phyloP scores from a whole-genome alignment of 2,329 filamentous ascomycete genomes.

The Sphaerulina vaccinii region DNA sequence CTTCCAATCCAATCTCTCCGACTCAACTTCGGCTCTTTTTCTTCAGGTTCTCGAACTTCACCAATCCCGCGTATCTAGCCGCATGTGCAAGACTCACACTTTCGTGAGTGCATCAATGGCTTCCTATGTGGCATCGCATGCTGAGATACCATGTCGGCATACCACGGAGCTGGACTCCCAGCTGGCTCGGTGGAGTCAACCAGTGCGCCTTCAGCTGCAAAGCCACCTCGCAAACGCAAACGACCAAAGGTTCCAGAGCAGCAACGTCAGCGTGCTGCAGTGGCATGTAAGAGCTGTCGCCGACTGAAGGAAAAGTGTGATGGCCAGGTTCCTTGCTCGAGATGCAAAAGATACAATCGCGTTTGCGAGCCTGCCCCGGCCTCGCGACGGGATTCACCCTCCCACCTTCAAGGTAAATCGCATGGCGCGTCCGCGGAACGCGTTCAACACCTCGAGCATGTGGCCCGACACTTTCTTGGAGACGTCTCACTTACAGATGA shows the following conservation, averaged over 20 bases:
- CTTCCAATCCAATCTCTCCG: too few species aligned
- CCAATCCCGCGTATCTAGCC: too few species aligned
- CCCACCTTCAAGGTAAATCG: not conserved
- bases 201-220: not conserved
- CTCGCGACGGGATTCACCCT: not conserved
- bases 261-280: conserved; percentile 19
- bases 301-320: conserved; percentile 26
- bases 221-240: conserved; percentile 15
- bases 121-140: not conserved
- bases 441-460: conserved; percentile 17
- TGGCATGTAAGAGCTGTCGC: conserved; percentile 17
- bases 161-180: not conserved
- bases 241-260: conserved; percentile 21
- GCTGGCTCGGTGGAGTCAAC: not conserved
- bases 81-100: not conserved
- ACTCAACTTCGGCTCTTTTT: too few species aligned
- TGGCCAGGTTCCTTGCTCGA: conserved; percentile 20
- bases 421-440: not conserved
- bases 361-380: conserved; percentile 13
- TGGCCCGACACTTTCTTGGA: conserved; percentile 20
- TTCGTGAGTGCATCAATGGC: not conserved
- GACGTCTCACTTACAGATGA: conserved; percentile 18
- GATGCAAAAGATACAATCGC: conserved; percentile 14
- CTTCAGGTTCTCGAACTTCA: too few species aligned
- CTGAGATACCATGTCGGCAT: conserved; percentile 3